phyloP scores from a whole-genome alignment of 345 rosid species.

The Arabis hirsuta region DNA sequence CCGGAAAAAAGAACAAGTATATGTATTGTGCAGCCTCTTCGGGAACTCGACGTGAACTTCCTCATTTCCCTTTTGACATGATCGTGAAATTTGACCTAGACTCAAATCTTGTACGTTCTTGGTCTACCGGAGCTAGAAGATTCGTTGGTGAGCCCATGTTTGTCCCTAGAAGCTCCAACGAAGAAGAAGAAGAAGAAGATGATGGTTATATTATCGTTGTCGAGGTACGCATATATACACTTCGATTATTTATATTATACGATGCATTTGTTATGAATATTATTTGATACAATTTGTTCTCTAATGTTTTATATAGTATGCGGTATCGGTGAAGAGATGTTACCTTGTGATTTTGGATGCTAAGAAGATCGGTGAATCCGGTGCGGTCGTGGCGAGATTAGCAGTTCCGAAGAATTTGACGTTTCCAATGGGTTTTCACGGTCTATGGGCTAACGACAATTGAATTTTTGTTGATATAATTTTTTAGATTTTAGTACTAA shows the following conservation, averaged over 20 bases:
- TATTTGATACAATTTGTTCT: neutral
- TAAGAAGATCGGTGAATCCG: slow-evolving; percentile 72
- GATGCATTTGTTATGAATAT: neutral
- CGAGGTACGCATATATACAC: slow-evolving; percentile 54
- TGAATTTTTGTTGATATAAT: slow-evolving; percentile 2
- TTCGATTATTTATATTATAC: neutral
- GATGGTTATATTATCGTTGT: slow-evolving; percentile 82
- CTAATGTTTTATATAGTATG: slow-evolving; percentile 57
- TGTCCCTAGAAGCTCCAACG: slow-evolving; percentile 49
- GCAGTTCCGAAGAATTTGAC: slow-evolving; percentile 80
- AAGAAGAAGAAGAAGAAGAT: slow-evolving; percentile 55
- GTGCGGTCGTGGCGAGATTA: slow-evolving; percentile 66
- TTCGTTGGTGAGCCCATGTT: slow-evolving; percentile 91
- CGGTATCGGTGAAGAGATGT: slow-evolving; percentile 81
- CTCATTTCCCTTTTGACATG: slow-evolving; percentile 83
- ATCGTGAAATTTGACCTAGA: slow-evolving; percentile 65
- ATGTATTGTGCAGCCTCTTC: slow-evolving; percentile 71
- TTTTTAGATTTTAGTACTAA: neutral
- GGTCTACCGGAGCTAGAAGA: slow-evolving; percentile 68
- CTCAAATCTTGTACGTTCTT: slow-evolving; percentile 45
- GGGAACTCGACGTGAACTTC: slow-evolving; percentile 64
- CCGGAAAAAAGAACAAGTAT: slow-evolving; percentile 58
- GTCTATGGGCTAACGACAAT: slow-evolving; percentile 63
- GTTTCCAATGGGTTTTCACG: slow-evolving; percentile 92
- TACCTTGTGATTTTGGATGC: slow-evolving; percentile 75